Conservation (phyloP, 176 grass and related monocot genomes). For the Rhynchospora breviuscula region DNA sequence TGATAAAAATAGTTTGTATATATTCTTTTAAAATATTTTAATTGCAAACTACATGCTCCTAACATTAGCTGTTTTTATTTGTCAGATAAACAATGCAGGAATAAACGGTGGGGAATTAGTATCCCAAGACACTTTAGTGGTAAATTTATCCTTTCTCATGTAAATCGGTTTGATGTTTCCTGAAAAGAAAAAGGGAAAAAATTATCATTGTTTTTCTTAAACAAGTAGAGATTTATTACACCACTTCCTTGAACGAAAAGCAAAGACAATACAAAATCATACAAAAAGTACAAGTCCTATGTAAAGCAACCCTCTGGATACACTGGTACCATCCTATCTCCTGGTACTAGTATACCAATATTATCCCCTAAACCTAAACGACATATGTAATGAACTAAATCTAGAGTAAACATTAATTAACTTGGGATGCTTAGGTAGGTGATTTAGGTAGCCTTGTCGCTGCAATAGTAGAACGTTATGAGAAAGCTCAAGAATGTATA, state of each 20-base stretch:
- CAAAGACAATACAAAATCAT: too few species aligned
- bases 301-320: too few species aligned
- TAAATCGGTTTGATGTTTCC: not conserved
- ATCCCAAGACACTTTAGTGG: not conserved
- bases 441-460: not conserved
- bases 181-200: not conserved
- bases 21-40: not conserved
- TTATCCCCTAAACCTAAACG: too few species aligned
- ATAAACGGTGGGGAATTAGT: not conserved
- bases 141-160: not conserved
- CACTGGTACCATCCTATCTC: too few species aligned
- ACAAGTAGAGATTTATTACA: too few species aligned
- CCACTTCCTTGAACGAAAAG: too few species aligned
- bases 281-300: too few species aligned
- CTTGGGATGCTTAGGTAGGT: not conserved
- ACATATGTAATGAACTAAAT: not conserved
- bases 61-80: not conserved
- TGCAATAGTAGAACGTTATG: not conserved
- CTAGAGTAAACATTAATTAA: not conserved
- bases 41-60: not conserved
- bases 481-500: constrained; percentile 24
- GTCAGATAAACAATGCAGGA: constrained; percentile 14
- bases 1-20: not conserved
- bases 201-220: not conserved
- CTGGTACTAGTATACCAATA: too few species aligned